Evolutionary conservation across 1,139 yeast genomes (phyloP).

Genomic region (Sugiyamaella paludigena): DNA sequence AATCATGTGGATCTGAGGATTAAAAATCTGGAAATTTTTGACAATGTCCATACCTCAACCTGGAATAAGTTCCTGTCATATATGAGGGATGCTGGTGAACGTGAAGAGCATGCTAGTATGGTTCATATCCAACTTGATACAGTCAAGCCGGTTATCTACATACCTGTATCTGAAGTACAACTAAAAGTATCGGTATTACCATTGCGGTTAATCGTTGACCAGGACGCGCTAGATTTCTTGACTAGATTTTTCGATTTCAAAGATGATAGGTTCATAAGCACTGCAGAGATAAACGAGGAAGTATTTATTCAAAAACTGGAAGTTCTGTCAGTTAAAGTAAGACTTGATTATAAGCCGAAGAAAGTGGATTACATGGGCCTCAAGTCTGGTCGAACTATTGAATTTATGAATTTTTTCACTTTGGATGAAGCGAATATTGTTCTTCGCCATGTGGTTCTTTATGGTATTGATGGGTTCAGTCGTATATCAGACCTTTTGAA

Average conservation of each 20-base stretch:
- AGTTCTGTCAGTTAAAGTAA: slow-evolving; percentile 59
- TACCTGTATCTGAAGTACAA: slow-evolving; percentile 70
- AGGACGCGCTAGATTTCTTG: slow-evolving; percentile 84
- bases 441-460: slow-evolving; percentile 58
- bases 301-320: slow-evolving; percentile 68
- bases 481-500: slow-evolving; percentile 56
- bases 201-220: slow-evolving; percentile 80
- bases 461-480: slow-evolving; percentile 76
- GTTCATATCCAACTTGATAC: slow-evolving; percentile 52
- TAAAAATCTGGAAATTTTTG: slow-evolving; percentile 61
- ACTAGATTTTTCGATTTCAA: slow-evolving; percentile 77
- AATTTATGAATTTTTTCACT: slow-evolving; percentile 81
- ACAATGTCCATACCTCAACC: slow-evolving; percentile 81
- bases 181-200: slow-evolving; percentile 63
- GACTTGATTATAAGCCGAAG: slow-evolving; percentile 89
- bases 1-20: slow-evolving; percentile 41
- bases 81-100: slow-evolving; percentile 63
- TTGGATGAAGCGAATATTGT: slow-evolving; percentile 79
- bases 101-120: slow-evolving; percentile 72
- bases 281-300: slow-evolving; percentile 49
- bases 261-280: slow-evolving; percentile 57
- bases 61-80: slow-evolving; percentile 85
- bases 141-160: slow-evolving; percentile 60
- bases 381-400: slow-evolving; percentile 80
- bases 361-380: slow-evolving; percentile 80